These are phyloP conservation scores for Flueggea neowawraea DNA, from an alignment of 441 rosid genomes.

Conservation along the genomic window DNA sequence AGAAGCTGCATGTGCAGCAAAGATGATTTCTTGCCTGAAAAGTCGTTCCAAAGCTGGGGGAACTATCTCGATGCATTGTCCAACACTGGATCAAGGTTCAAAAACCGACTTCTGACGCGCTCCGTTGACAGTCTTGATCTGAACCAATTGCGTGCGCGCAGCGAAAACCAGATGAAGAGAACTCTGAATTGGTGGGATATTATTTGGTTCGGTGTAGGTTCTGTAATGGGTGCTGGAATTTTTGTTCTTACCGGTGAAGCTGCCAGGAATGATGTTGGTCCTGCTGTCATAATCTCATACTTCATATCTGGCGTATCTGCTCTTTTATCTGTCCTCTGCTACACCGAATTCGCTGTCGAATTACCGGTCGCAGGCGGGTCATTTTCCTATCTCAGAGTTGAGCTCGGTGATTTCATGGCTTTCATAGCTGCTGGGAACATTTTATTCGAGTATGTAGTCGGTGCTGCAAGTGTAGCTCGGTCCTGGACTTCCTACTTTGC, in stretches of 20 bases:
- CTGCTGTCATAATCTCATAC: slow-evolving; percentile 67
- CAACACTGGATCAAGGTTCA: slow-evolving; percentile 47
- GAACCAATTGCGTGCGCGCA: slow-evolving; percentile 38
- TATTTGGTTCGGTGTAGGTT: slow-evolving; percentile 76
- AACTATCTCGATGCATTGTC: slow-evolving; percentile 50
- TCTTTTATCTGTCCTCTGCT: slow-evolving; percentile 68
- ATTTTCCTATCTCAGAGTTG: slow-evolving; percentile 67
- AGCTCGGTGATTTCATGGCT: slow-evolving; percentile 77
- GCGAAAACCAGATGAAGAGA: slow-evolving; percentile 60
- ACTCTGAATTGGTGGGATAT: slow-evolving; percentile 79
- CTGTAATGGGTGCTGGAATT: slow-evolving; percentile 77
- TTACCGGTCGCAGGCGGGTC: slow-evolving; percentile 81
- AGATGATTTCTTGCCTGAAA: slow-evolving; percentile 63
- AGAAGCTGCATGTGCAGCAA: slow-evolving; percentile 36
- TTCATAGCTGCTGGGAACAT: slow-evolving; percentile 82
- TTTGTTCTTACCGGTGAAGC: slow-evolving; percentile 83
- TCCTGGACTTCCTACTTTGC: slow-evolving; percentile 85
- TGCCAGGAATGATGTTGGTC: slow-evolving; percentile 50
- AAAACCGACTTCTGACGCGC: slow-evolving; percentile 52
- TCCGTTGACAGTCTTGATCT: slow-evolving; percentile 54
- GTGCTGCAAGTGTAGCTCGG: slow-evolving; percentile 67
- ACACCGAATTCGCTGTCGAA: slow-evolving; percentile 71
- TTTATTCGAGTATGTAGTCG: slow-evolving; percentile 59
- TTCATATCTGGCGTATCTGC: slow-evolving; percentile 63
- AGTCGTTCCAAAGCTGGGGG: slow-evolving; percentile 58